phyloP scores from a whole-genome alignment of 371 early-diverging fungal species.

The Mucor racemosus region DNA sequence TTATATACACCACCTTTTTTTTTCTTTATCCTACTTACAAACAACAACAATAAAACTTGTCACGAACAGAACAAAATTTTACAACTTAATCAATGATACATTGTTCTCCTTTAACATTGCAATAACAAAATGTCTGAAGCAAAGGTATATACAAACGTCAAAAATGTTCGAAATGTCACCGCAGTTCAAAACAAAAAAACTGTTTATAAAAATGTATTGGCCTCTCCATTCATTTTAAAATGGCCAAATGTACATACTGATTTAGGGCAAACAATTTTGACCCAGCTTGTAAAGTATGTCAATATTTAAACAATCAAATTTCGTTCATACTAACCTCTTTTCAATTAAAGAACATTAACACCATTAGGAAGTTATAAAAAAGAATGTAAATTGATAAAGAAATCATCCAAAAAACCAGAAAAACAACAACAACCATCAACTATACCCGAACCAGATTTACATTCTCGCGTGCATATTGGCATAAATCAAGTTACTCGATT shows the following conservation, averaged over 20 bases:
- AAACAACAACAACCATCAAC: neutral
- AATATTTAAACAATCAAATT: neutral
- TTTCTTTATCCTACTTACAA: neutral
- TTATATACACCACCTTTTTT: slow-evolving; percentile 1
- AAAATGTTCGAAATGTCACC: slow-evolving; percentile 21
- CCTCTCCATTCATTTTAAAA: slow-evolving; percentile 40
- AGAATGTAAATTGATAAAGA: slow-evolving; percentile 10
- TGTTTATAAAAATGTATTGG: slow-evolving; percentile 39
- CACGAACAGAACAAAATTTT: neutral
- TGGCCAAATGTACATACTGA: slow-evolving; percentile 39
- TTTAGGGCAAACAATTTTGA: slow-evolving; percentile 25
- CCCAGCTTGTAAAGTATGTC: slow-evolving; percentile 30
- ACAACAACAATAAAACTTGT: slow-evolving; percentile 6
- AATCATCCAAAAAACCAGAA: slow-evolving; percentile 12
- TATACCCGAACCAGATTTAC: slow-evolving; percentile 25
- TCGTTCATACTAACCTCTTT: neutral
- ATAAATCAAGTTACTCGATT: slow-evolving; percentile 39
- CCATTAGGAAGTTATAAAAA: slow-evolving; percentile 33
- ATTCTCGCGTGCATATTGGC: slow-evolving; percentile 30
- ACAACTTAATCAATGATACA: neutral
- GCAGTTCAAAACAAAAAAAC: slow-evolving; percentile 25
- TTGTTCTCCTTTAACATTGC: neutral
- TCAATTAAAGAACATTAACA: slow-evolving; percentile 21
- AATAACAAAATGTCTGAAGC: neutral
- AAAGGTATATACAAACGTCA: slow-evolving; percentile 2